Evolutionary conservation across 192 early-diverging fungal genomes (phyloP), one percentile per base, ranked within the genome.

Genomic region (Backusella mclennaniae): DNA sequence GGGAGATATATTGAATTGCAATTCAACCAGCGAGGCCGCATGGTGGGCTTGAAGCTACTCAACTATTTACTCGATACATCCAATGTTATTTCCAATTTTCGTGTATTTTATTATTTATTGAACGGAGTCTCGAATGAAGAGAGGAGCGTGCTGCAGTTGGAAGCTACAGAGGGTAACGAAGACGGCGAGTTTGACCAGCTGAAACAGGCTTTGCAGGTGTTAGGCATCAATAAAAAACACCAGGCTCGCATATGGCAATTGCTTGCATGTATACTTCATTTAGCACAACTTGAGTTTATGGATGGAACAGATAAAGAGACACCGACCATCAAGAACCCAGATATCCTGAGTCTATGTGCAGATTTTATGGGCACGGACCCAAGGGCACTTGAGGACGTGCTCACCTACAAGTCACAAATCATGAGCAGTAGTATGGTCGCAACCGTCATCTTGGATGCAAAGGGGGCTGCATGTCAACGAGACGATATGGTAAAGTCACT

Each of bases 31-130:
- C 89, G 93, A 19, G 94, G 95, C 9, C 92, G 92, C 35, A 88
- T 96, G 73, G 89, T 96, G 23, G 97, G 97, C 6, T 90, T 92
- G 23, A 96, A 94, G 80, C 87, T 91, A 77, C 84, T 97, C 76
- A 91, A 94, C 77, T 97, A 96, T 77, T 87, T 97, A 73, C 84
- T 98, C 26, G 96, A 98, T 74, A 95, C 95, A 81, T 83, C 80
- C 36, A 90, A 95, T 6, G 91, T 98, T n/a, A 85, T 90, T 4
- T 88, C 92, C 75, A 96, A 91, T 85, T 99, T 97, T 86, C 94
- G 98, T 81, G 92, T 98, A 38, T 96, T 99, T 80, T 96, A 99
- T 86, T 93, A 96, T 78, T 83, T 99, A 36, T 87, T 97, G 4
- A 91, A 95, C 29, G 98, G 97, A 17, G 87, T 86, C 1, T 86